Evolutionary conservation across 495 filamentous ascomycete species (phyloP).

Genomic region (Tuber microsphaerosporum): DNA sequence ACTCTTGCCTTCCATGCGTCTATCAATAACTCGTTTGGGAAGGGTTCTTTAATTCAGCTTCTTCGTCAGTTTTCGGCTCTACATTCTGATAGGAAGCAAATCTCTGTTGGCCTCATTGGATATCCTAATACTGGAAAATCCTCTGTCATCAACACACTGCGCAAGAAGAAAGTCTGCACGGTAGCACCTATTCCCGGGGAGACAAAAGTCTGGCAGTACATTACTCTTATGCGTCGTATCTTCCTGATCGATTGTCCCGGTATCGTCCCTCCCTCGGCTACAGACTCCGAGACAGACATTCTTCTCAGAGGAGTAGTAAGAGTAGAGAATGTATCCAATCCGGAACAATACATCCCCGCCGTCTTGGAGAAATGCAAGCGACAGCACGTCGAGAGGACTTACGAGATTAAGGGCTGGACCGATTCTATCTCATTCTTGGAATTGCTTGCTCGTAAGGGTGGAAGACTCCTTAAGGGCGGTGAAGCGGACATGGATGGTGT

Average conservation of each 20-base stretch:
- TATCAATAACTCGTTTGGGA: constrained; percentile 87
- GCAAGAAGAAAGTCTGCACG: constrained; percentile 84
- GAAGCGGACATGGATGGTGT: constrained; percentile 90
- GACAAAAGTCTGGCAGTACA: constrained; percentile 97
- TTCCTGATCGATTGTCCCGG: constrained; percentile 97
- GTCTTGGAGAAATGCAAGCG: constrained; percentile 71
- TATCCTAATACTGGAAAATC: constrained; percentile 88
- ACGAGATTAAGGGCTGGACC: constrained; percentile 69
- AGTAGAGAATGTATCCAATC: constrained; percentile 90
- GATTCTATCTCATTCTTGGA: constrained; percentile 78
- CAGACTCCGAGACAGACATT: constrained; percentile 78
- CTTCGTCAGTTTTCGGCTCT: constrained; percentile 88
- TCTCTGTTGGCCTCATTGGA: constrained; percentile 79
- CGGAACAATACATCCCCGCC: constrained; percentile 87
- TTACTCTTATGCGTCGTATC: constrained; percentile 93
- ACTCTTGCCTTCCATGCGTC: constrained; percentile 89
- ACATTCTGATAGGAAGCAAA: constrained; percentile 85
- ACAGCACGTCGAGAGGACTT: constrained; percentile 86
- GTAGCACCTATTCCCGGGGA: constrained; percentile 94
- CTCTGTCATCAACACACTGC: constrained; percentile 84
- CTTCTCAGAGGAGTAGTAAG: constrained; percentile 86
- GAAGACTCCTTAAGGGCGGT: constrained; percentile 75
- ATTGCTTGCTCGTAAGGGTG: constrained; percentile 76
- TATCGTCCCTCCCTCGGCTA: constrained; percentile 77
- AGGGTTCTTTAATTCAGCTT: constrained; percentile 68